phyloP scores from a whole-genome alignment of 2,329 filamentous ascomycete species.

The Nectriaceae sp. region DNA sequence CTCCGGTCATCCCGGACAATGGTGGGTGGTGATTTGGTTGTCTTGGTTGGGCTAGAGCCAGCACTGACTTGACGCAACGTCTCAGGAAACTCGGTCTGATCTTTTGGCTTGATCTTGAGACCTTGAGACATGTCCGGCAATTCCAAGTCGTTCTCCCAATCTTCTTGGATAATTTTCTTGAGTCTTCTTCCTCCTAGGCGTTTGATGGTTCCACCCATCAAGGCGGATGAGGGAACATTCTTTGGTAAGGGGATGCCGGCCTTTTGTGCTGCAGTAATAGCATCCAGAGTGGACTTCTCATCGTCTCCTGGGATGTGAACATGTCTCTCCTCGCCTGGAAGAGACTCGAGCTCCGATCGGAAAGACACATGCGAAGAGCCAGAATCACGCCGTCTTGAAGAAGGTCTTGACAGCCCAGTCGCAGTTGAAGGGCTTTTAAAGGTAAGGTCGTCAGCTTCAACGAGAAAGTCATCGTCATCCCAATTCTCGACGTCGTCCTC shows the following conservation, averaged over 20 bases:
- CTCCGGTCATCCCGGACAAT: slow-evolving; percentile 30
- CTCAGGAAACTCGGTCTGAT: slow-evolving; percentile 65
- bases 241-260: slow-evolving; percentile 89
- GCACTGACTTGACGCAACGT: slow-evolving; percentile 67
- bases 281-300: slow-evolving; percentile 78
- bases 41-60: slow-evolving; percentile 54
- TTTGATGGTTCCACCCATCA: slow-evolving; percentile 92
- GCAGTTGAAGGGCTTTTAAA: slow-evolving; percentile 55
- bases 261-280: slow-evolving; percentile 82
- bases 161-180: slow-evolving; percentile 72
- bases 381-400: slow-evolving; percentile 66
- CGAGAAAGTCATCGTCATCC: slow-evolving; percentile 76
- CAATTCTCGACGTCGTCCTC: slow-evolving; percentile 72
- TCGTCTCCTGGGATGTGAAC: slow-evolving; percentile 83
- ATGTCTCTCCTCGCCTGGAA: slow-evolving; percentile 81
- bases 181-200: slow-evolving; percentile 76
- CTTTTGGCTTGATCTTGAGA: slow-evolving; percentile 66
- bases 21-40: slow-evolving; percentile 29
- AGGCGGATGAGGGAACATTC: slow-evolving; percentile 83
- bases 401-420: slow-evolving; percentile 40
- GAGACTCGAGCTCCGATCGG: slow-evolving; percentile 78
- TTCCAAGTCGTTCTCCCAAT: slow-evolving; percentile 80
- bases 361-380: slow-evolving; percentile 81
- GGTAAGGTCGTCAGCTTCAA: slow-evolving; percentile 67
- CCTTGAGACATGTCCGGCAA: slow-evolving; percentile 60